Base-by-base conservation (phyloP, 768 basidiomycete genomes). In the Suillus fuscotomentosus region DNA sequence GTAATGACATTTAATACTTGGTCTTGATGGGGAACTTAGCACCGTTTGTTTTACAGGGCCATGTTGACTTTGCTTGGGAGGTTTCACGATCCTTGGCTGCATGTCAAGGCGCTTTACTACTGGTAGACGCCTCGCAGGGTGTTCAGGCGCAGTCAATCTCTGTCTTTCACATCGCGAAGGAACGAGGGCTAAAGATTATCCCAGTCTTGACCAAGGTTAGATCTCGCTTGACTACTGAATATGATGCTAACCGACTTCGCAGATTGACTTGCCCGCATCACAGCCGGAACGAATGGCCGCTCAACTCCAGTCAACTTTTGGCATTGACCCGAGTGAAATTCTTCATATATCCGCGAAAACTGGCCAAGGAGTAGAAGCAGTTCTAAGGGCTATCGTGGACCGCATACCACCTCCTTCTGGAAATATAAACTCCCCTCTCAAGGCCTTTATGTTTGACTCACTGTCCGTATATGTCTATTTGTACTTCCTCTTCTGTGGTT, bases 1-100 rank as follows among this genome's bases (percentile, higher is more conserved):
- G 94, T 91, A 70, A 61, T 83, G 72, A 57, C 24, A 10, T 11
- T 41, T 62, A 17, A 22, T 11, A 27, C 10, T 60, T 59, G 22
- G 5, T 31, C 6, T 42, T 59, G 24, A 36, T 1, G 31, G 15
- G 17, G 3, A 27, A 17, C 41, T 14, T 17, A 15, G 34, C 39
- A n/a, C 9, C 1, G 17, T 34, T 15, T 7, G 27, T 62, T 68
- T 38, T 17, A 9, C 67, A 92, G 86, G 96, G 97, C 2, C 97
- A 99, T 77, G 97, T 98, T 43, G 97, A 99, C 79, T 99, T 99
- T 77, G 86, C 94, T 64, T 97, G 95, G 88, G 97, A 99, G 76
- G 94, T 99, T 41, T 91, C 94, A 17, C 86, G 97, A 56, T 95
- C 93, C 34, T 78, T 99, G 47, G 89, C 94, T 4, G 95, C 97